These are phyloP conservation scores for Themeda triandra DNA, from an alignment of 176 grass and related monocot genomes.

Conservation along the genomic window DNA sequence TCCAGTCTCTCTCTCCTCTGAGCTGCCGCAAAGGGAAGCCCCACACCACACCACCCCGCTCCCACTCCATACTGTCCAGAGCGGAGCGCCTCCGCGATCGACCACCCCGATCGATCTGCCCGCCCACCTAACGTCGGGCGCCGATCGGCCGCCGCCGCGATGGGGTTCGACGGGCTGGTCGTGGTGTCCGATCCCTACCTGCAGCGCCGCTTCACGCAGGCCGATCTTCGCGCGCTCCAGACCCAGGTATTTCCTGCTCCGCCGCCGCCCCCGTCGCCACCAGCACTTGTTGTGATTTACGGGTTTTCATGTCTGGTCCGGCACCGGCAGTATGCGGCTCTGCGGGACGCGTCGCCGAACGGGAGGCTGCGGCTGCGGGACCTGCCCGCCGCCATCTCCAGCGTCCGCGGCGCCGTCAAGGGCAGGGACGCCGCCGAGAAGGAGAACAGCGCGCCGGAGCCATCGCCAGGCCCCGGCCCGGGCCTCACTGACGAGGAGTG, in stretches of 20 bases:
- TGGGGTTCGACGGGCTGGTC: constrained; percentile 47
- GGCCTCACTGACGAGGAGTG: constrained; percentile 59
- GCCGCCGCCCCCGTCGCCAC: neutral
- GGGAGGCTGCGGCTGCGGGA: constrained; percentile 55
- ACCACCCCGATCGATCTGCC: constrained; percentile 2
- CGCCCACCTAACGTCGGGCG: constrained; percentile 2
- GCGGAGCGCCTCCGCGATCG: neutral
- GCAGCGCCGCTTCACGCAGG: constrained; percentile 81
- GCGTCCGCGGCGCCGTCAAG: constrained; percentile 26
- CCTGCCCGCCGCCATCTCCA: constrained; percentile 54
- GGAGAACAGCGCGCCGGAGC: constrained; percentile 35
- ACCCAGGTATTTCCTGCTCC: constrained; percentile 25
- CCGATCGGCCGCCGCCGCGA: neutral
- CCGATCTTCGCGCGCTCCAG: constrained; percentile 71
- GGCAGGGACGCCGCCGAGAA: constrained; percentile 31
- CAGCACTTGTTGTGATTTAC: neutral
- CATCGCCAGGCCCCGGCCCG: neutral
- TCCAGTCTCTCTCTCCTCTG: constrained; percentile 8
- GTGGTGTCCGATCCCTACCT: constrained; percentile 77
- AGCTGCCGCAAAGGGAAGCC: constrained; percentile 9
- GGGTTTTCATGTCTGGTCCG: neutral
- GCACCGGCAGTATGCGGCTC: constrained; percentile 41
- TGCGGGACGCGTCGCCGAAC: constrained; percentile 43
- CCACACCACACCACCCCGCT: neutral
- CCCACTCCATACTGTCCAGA: neutral